Conservation (phyloP, 2,329 filamentous ascomycete species). For the Leptographium galeiforme region DNA sequence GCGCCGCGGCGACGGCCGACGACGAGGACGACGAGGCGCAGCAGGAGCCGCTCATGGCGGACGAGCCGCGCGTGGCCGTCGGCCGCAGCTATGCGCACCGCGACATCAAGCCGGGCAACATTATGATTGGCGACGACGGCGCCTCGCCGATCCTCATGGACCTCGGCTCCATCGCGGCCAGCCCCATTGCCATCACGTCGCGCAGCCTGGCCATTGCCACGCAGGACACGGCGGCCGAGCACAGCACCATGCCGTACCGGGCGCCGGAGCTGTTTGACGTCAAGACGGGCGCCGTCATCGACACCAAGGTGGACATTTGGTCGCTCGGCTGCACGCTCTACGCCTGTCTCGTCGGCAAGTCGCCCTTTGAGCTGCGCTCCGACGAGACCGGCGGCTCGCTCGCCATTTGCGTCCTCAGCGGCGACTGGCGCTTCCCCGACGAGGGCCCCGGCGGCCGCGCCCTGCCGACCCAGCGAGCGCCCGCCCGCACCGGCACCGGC, state of each 20-base stretch:
- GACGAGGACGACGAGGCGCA: constrained; percentile 62
- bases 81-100: constrained; percentile 81
- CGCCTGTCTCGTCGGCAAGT: constrained; percentile 91
- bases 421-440: constrained; percentile 94
- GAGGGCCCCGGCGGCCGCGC: constrained; percentile 49
- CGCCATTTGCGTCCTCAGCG: constrained; percentile 81
- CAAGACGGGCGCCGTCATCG: constrained; percentile 79
- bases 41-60: constrained; percentile 71
- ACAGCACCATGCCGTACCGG: constrained; percentile 96
- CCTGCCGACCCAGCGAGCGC: not conserved
- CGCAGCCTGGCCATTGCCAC: constrained; percentile 81
- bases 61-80: constrained; percentile 57
- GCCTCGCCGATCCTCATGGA: constrained; percentile 91
- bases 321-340: constrained; percentile 95
- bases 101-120: constrained; percentile 95
- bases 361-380: constrained; percentile 86
- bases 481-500: constrained; percentile 15
- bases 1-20: constrained; percentile 30
- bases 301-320: constrained; percentile 98
- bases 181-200: constrained; percentile 78
- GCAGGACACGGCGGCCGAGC: constrained; percentile 88
- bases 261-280: constrained; percentile 97
- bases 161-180: constrained; percentile 77
- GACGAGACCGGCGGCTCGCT: constrained; percentile 93
- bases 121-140: constrained; percentile 94